Base-by-base conservation (phyloP, 2,329 filamentous ascomycete genomes). In the Beauveria bassiana region DNA sequence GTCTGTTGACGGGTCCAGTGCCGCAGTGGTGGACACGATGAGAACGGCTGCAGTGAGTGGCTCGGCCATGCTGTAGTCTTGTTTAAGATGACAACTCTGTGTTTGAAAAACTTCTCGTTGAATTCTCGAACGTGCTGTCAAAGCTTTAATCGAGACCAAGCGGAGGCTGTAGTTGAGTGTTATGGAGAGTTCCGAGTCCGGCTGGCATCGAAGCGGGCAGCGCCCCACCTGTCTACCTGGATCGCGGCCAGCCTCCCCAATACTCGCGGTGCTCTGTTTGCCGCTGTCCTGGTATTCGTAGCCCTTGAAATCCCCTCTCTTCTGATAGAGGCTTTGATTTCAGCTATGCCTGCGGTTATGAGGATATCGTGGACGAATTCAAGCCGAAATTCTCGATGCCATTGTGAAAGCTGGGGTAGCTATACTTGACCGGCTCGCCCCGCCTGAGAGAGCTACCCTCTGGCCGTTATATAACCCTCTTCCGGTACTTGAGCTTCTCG, bases 1-100 rank as follows among this genome's bases (percentile, higher is more conserved):
- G 75, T 99, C 95, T 1, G 90, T 87, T 3, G 88, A 86, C 0
- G 91, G 84, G 72, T 96, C 88, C 67, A 85, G 81, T 9, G 87
- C 86, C 6, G 93, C 95, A 6, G 95, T 99, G 56, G 96, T 96
- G 1, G 95, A 98, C 45, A 99, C 82, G 66, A 98, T 83, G 59
- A 99, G 81, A 54, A 99, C 87, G 8, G 89, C 90, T 40, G 87
- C 88, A 70, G 79, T 88, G 14, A 98, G 78, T 61, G 78, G 68
- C 51, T 67, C 62, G 45, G 70, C 70, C 56, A 60, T 63, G 5
- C 12, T 56, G 43, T 4, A 12, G 10, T 31, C 9, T 34, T 50
- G 38, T 60, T 43, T 1, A 9, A 12, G 12, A 3, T 18, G 8
- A n/a, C n/a, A 5, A 12, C 9, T 43, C 5, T 1, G 10, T 10